Evolutionary conservation across 345 rosid genomes (phyloP), one percentile per base, ranked within the genome.

Genomic region (Ceriops decandra): DNA sequence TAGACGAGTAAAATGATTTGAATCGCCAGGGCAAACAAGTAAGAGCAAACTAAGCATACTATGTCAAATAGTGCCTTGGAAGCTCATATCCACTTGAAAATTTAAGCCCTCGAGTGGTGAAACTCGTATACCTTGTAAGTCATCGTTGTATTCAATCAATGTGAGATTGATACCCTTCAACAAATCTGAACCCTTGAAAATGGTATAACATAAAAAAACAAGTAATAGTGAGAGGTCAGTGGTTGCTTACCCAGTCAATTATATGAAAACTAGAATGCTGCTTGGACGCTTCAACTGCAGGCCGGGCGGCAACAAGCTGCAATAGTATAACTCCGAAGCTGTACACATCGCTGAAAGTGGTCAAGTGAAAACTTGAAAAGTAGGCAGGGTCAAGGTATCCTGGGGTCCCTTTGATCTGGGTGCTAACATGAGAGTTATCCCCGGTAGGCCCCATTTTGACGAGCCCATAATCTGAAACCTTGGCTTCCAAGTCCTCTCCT

Each of bases 301-400:
- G 84, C 52, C 86, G 74, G 28, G 85, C 87, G 11, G 84, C 63
- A 15, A 86, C 63, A 57, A 88, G 90, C 53, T 86, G 93, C 56
- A 88, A 73, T 49, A 86, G 90, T 38, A 88, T 86, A 20, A 88
- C 90, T 0, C 90, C 90, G 24, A 88, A 86, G 73, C 88, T 83
- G 67, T 80, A 86, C 21, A 81, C 86, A 51, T 83, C 93, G 42
- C 84, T 86, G 16, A 80, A 81, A 6, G 85, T 85, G 66, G 85
- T 82, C 62, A 84, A 68, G 68, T 88, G 88, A 52, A 67, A 78
- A 61, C 82, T 86, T 1, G 82, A 75, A 54, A 86, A 88, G 51
- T 86, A 84, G 10, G 90, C 86, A 68, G 87, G 92, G 59, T 85
- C 92, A 69, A 85, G 85, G 77, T 85, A 85, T 0, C 89, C 92